Base-by-base conservation (phyloP, 1,139 yeast genomes). In the Candida albicans region DNA sequence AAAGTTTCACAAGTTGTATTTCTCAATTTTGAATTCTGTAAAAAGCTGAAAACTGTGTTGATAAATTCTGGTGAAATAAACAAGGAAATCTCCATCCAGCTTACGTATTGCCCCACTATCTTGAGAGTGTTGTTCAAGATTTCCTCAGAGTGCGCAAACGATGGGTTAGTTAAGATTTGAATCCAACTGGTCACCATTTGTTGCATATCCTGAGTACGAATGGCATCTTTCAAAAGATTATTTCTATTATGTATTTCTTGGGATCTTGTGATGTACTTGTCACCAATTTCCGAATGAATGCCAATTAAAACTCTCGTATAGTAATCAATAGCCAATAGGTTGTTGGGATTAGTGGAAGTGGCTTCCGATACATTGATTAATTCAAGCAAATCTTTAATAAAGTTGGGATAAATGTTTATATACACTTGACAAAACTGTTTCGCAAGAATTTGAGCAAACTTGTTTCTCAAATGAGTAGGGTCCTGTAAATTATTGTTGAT, bases 231-330 rank as follows among this genome's bases (percentile, higher is more conserved):
- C 50, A 93, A 70, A 36, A 70, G 61, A 53, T 78, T 84, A 59
- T 86, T 87, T 54, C 90, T 77, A 44, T 83, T 84, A 39, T 81
- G 82, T 28, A 73, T 62, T 25, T 74, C 76, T 52, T 80, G 80
- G 13, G 84, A 79, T 53, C 96, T 77, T 27, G 82, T 68, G 52
- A 90, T 85, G 55, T 90, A 77, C 58, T 87, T 93, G 62, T 95
- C 99, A 27, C 96, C 99, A 52, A 95, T 89, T 64, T 91, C 97
- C 39, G 83, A 84, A 60, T 95, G 97, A 48, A 93, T 81, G 25
- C 87, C 80, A 39, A 83, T 66, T 46, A 90, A 68, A 12, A 89
- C 77, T 55, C 97, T 77, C 37, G 87, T 65, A 60, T 86, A 90
- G 63, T 87, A 81, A 59, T 91, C 98, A 11, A 84, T 73, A 3